Evolutionary conservation across 257 asterid genomes (phyloP), one percentile per base, ranked within the genome.

Genomic region (Eustoma russellianum): DNA sequence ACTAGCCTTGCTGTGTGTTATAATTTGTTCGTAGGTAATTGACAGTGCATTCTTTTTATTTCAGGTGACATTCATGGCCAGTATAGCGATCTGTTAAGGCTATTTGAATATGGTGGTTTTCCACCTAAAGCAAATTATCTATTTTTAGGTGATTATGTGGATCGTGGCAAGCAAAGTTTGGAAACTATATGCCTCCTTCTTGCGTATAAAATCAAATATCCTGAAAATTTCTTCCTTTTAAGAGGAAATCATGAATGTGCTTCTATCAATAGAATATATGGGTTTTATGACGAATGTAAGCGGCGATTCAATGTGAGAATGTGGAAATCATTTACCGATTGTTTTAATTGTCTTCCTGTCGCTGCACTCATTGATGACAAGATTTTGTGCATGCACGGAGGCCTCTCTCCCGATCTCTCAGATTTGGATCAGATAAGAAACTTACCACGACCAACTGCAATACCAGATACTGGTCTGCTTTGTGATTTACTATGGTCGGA

Each of bases 401-500:
- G 76, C 19, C 76, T 70, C 12, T 70, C 76, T 24, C 77, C 77
- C 50, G 77, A 72, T 53, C 74, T 72, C 54, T 24, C 67, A 12
- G 51, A 60, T 24, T 52, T 72, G 59, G 77, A 72, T 59, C 70
- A 72, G 68, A 72, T 72, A 17, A 59, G 70, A 41, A 72, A 63
- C 66, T 67, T 72, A 46, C 77, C 70, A 1, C 70, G 77, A 28
- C 77, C 77, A 38, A 72, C 74, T 19, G 49, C 53, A 19, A 72
- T 72, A 46, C 77, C 77, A 3, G 77, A 67, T 24, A 72, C 70
- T 18, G 77, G 77, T 35, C 55, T 71, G 60, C 73, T 71, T 40
- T 71, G 77, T 62, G 77, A 71, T 66, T 71, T 71, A 59, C 77
- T 71, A 10, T 71, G 77, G 77, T 71, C 77, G 5, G 77, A 71